Evolutionary conservation across 1,284 basidiomycete genomes (phyloP).

Genomic region (Albatrellus sp.): DNA sequence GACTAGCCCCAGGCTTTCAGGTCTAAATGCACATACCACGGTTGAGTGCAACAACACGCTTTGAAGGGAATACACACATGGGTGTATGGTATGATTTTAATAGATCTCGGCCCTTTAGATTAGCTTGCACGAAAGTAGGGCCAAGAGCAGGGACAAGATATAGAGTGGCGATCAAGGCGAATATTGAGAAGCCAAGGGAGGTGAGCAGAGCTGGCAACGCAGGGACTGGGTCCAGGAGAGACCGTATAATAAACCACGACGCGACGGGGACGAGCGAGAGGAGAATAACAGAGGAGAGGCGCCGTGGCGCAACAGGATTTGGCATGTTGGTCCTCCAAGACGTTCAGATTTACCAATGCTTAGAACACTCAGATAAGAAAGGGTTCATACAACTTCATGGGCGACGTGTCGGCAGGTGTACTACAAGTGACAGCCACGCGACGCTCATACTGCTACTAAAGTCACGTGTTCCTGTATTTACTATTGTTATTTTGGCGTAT

Average conservation of each 20-base stretch:
- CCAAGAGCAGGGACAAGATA: slow-evolving; percentile 68
- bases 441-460: too few species aligned
- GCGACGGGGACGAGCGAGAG: slow-evolving; percentile 50
- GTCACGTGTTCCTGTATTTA: too few species aligned
- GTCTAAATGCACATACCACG: slow-evolving; percentile 35
- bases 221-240: slow-evolving; percentile 54
- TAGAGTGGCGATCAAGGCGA: slow-evolving; percentile 64
- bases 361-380: neutral
- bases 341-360: neutral
- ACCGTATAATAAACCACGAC: slow-evolving; percentile 56
- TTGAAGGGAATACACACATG: slow-evolving; percentile 43
- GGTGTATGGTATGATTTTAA: slow-evolving; percentile 63
- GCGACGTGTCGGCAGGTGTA: neutral
- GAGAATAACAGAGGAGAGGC: slow-evolving; percentile 40
- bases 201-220: slow-evolving; percentile 59
- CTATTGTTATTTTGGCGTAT: too few species aligned
- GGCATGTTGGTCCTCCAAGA: slow-evolving; percentile 6
- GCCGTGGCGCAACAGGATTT: slow-evolving; percentile 24
- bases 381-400: neutral
- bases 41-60: slow-evolving; percentile 1
- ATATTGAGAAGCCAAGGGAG: slow-evolving; percentile 69
- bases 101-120: slow-evolving; percentile 71
- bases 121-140: slow-evolving; percentile 61
- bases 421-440: too few species aligned
- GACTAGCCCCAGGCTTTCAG: slow-evolving; percentile 88